Evolutionary conservation across 345 rosid genomes (phyloP), one percentile per base, ranked within the genome.

Genomic region (Draba incana): DNA sequence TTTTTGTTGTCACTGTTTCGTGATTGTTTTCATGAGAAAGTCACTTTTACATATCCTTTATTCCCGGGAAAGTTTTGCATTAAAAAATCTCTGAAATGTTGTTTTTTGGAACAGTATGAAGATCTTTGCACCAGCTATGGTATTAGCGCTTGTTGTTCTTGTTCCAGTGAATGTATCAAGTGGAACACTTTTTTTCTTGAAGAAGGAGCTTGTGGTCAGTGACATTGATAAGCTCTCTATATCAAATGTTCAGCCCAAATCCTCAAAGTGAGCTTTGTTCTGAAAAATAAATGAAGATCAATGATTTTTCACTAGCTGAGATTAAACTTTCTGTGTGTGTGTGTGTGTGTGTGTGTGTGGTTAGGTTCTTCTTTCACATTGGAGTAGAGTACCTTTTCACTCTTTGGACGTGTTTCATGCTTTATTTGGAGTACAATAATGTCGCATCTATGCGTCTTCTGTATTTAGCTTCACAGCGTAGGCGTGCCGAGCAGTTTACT

Each of bases 111-210:
- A 54, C 92, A 94, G 99, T 52, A 62, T 94, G 58, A 94, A 86
- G 94, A 91, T 94, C 75, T 94, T 94, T 78, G 84, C 76, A 39
- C 99, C 99, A 12, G 76, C 83, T 14, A 81, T 97, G 28, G 24
- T 94, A 12, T 56, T 91, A 74, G 96, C 96, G 3, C 85, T 94
- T 28, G 80, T 78, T 61, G 79, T 94, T 64, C 92, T 94, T 25
- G 80, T 94, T 75, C 99, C 99, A 25, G 99, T 94, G 71, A 94
- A 91, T 69, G 86, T 91, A 54, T 91, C 99, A 37, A 89, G 88
- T 80, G 98, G 92, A 42, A 91, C 93, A 4, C 74, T 94, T 11
- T 86, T 79, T 71, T 86, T 91, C 73, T 79, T 94, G 66, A 81
- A 78, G 80, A 91, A 83, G 58, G 98, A 94, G 52, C 79, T 94